Base-by-base conservation (phyloP, 345 rosid genomes). In the Heritiera fomes region DNA sequence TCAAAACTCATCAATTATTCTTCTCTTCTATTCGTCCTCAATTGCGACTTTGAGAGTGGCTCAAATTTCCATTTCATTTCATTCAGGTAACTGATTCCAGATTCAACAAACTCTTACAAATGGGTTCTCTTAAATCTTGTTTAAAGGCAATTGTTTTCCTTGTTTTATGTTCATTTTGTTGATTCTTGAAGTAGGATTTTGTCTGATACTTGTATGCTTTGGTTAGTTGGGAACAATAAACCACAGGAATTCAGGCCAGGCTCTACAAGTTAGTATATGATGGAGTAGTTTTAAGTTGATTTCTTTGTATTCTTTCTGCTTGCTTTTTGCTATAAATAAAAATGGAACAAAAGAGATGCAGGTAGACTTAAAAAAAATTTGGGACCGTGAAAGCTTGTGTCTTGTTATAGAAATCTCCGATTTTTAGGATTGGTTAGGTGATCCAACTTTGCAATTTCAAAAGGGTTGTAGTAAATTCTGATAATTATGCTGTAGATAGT, bases 161-260 rank as follows among this genome's bases (percentile, higher is more conserved):
- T 70, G 43, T 70, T 70, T 23, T 14, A 13, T 50, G 13, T 70
- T 49, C 12, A 15, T 28, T 70, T 30, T 10, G 3, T 30, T 13
- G 41, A 49, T 47, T 70, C 43, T 70, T 70, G 56, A 70, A 47
- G 59, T 70, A 23, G 74, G 59, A 28, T 0, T 70, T 46, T 70
- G 5, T 7, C 50, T 3, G 20, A 70, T 47, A 7, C 5, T 68
- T 20, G 23, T 68, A 68, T 69, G 15, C 34, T 46, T 68, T 69
- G 17, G 34, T 69, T n/a, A 23, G 14, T 69, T 69, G 18, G 20
- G 73, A 68, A 68, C 34, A 45, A 11, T 45, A 20, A 20, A 43
- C 53, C 20, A 49, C 41, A 30, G 47, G 20, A 66, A 23, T 20
- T 5, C 72, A 11, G 72, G 56, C 10, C 46, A 49, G 20, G 74